Evolutionary conservation across 345 rosid genomes (phyloP).

Genomic region (Conringia planisiliqua): DNA sequence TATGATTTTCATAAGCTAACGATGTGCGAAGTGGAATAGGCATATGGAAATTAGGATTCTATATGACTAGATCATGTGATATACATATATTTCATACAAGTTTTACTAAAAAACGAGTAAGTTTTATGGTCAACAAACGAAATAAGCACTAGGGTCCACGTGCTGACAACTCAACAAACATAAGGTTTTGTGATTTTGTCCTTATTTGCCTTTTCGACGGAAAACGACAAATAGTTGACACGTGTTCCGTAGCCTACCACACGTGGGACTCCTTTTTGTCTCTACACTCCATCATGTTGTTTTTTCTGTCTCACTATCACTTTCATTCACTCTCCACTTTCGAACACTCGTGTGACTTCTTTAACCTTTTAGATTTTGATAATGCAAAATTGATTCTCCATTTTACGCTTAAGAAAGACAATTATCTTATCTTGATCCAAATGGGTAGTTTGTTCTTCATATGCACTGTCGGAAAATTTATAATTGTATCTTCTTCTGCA

Average conservation of each 20-base stretch:
- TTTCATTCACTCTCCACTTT: conserved; percentile 7
- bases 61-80: not conserved
- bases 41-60: conserved; percentile 4
- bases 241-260: conserved; percentile 7
- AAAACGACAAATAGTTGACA: conserved; percentile 12
- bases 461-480: conserved; percentile 88
- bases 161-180: conserved; percentile 14
- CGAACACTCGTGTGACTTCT: conserved; percentile 20
- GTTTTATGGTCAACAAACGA: not conserved
- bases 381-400: not conserved
- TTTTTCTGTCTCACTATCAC: conserved; percentile 18
- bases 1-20: not conserved
- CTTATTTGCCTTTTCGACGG: not conserved
- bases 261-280: conserved; percentile 25
- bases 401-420: not conserved
- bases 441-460: conserved; percentile 85
- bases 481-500: conserved; percentile 77
- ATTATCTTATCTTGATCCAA: conserved; percentile 65
- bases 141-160: conserved; percentile 4
- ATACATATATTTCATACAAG: not conserved
- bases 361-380: conserved; percentile 1
- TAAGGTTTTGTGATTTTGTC: conserved; percentile 23
- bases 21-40: not conserved
- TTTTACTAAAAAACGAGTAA: not conserved
- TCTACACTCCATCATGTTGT: conserved; percentile 10